Evolutionary conservation across 306 rosid genomes (phyloP).

Genomic region (Ceratonia siliqua): DNA sequence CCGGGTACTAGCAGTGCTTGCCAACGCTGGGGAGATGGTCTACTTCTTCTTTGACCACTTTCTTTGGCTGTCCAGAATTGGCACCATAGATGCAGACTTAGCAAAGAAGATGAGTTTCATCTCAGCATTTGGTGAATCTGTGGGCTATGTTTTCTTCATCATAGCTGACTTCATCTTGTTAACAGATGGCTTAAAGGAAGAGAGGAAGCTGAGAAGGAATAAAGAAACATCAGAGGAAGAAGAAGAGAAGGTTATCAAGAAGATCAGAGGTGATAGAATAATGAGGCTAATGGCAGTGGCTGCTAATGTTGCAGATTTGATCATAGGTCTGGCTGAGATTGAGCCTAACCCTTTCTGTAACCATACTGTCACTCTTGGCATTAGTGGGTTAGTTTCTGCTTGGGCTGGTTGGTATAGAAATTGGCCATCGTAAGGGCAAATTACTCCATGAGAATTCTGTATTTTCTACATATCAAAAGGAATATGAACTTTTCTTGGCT

Average conservation of each 20-base stretch:
- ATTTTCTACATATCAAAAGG: conserved; percentile 24
- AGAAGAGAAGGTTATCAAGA: conserved; percentile 38
- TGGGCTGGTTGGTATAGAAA: conserved; percentile 99
- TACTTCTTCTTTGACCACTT: conserved; percentile 95
- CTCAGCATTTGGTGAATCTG: conserved; percentile 90
- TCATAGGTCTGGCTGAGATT: conserved; percentile 81
- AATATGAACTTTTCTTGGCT: background rate
- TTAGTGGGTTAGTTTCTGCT: conserved; percentile 96
- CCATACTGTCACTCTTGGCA: conserved; percentile 81
- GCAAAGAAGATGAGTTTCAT: conserved; percentile 72
- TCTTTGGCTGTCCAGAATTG: conserved; percentile 87
- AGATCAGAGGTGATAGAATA: conserved; percentile 73
- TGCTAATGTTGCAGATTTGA: conserved; percentile 89
- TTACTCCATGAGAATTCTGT: background rate
- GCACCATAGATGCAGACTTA: conserved; percentile 59
- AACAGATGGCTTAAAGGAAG: conserved; percentile 58
- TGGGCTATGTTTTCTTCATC: conserved; percentile 84
- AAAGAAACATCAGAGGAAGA: conserved; percentile 37
- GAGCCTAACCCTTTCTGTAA: conserved; percentile 90
- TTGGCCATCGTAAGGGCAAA: conserved; percentile 65
- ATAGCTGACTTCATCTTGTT: conserved; percentile 65
- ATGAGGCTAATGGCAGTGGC: conserved; percentile 92
- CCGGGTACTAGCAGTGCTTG: conserved; percentile 60
- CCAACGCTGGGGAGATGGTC: conserved; percentile 87
- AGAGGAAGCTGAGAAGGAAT: conserved; percentile 45